phyloP scores from a whole-genome alignment of 176 grass and related monocot species.

The Zizania latifolia region DNA sequence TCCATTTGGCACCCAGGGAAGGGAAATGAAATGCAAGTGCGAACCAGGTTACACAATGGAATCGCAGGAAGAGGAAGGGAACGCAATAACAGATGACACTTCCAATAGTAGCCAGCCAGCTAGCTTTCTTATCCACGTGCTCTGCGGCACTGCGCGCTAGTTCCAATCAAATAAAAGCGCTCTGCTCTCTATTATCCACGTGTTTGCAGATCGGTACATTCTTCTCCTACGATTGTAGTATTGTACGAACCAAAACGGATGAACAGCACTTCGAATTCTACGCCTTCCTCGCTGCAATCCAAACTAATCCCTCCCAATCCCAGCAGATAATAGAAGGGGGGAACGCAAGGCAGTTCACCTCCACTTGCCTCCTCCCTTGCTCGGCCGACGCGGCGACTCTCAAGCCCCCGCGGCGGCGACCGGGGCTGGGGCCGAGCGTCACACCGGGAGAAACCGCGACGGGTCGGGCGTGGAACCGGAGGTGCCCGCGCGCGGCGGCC shows the following conservation, averaged over 20 bases:
- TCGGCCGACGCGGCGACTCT: conserved; percentile 49
- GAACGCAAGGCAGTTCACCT: conserved; percentile 41
- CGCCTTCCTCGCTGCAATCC: not conserved
- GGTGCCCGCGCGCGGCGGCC: not conserved
- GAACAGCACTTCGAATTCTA: not conserved
- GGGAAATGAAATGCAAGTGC: not conserved
- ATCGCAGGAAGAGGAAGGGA: not conserved
- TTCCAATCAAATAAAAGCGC: not conserved
- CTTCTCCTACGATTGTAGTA: no score
- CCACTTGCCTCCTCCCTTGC: conserved; percentile 54
- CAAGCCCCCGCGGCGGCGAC: conserved; percentile 10
- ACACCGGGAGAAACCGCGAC: not conserved
- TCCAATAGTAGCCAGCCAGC: not conserved
- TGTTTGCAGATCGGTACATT: not conserved
- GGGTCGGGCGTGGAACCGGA: conserved; percentile 25
- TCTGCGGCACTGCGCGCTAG: not conserved
- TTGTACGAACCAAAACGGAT: not conserved
- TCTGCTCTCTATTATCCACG: not conserved
- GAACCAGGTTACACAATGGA: no score
- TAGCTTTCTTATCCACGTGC: not conserved
- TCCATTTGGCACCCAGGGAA: not conserved
- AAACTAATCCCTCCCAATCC: not conserved
- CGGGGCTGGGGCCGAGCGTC: conserved; percentile 10
- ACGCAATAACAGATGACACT: not conserved
- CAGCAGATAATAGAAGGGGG: not conserved